These are phyloP conservation scores for Gonapodya prolifera DNA, from an alignment of 192 early-diverging fungal genomes.

Conservation along the genomic window DNA sequence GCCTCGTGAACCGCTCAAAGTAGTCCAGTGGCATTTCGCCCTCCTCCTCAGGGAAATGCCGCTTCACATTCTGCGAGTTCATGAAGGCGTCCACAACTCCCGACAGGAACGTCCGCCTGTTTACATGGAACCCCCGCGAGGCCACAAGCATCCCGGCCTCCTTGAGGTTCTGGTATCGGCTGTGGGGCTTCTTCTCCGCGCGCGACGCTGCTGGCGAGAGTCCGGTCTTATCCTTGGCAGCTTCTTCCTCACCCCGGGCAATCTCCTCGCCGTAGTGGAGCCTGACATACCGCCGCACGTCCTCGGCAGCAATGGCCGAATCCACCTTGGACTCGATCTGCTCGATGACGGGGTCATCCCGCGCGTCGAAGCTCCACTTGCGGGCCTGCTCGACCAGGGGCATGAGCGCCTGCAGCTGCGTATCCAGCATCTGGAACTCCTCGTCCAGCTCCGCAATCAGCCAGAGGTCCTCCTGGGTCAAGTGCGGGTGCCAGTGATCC, in stretches of 20 bases:
- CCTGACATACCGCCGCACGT: not conserved
- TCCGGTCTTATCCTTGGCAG: no score
- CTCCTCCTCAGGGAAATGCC: constrained; percentile 41
- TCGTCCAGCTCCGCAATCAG: constrained; percentile 4
- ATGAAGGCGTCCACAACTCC: no score
- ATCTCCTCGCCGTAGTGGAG: constrained; percentile 2
- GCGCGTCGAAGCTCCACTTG: no score
- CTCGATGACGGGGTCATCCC: constrained; percentile 25
- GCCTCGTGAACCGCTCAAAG: constrained; percentile 23
- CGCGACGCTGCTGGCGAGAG: no score
- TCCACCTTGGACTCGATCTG: constrained; percentile 50
- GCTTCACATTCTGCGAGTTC: constrained; percentile 2
- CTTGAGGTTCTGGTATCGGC: no score
- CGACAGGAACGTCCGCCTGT: no score
- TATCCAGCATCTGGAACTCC: not conserved
- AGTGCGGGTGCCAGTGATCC: constrained; percentile 57
- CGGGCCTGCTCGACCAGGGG: not conserved
- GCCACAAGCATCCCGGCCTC: no score
- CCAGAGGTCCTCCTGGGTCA: constrained; percentile 9
- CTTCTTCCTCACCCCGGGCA: constrained; percentile 6
- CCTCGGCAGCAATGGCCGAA: not conserved
- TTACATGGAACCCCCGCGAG: no score
- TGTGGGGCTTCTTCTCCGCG: no score
- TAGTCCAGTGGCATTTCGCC: constrained; percentile 27
- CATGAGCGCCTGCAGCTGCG: not conserved